Evolutionary conservation across 202 grass and related monocot species (phyloP).

Genomic region (Zizania palustris): DNA sequence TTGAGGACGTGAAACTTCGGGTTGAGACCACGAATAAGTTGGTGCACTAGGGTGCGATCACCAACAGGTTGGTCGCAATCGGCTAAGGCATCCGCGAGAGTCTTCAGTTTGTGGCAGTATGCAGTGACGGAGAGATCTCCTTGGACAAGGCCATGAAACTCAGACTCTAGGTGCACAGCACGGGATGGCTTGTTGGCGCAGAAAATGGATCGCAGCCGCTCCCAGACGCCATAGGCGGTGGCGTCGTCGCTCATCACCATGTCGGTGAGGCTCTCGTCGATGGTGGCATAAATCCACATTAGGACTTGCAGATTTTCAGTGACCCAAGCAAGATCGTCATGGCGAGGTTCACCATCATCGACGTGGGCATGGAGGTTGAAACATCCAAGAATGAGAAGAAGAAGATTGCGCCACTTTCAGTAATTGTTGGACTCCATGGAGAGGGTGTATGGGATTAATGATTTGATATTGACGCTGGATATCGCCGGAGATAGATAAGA

Average conservation of each 20-base stretch:
- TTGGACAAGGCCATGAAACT: neutral
- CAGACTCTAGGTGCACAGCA: neutral
- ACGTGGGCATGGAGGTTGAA: fast-evolving
- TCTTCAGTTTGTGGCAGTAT: neutral
- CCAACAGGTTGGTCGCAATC: neutral
- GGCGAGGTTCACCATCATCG: neutral
- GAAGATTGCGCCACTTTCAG: neutral
- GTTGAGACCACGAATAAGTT: neutral
- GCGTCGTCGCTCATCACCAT: neutral
- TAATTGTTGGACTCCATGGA: neutral
- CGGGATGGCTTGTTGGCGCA: neutral
- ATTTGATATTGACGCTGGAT: neutral
- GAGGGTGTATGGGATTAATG: neutral
- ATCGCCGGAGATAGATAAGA: fast-evolving
- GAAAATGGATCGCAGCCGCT: fast-evolving
- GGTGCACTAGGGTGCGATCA: fast-evolving
- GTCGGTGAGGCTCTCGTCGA: neutral
- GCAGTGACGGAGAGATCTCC: neutral
- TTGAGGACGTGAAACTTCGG: neutral
- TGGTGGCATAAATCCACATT: neutral
- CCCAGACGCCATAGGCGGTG: neutral
- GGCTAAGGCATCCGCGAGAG: fast-evolving
- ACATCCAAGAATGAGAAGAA: neutral
- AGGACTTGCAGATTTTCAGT: neutral
- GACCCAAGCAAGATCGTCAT: neutral